Conservation (phyloP, 2,329 filamentous ascomycete species). For the Ceratocystis cacaofunesta region DNA sequence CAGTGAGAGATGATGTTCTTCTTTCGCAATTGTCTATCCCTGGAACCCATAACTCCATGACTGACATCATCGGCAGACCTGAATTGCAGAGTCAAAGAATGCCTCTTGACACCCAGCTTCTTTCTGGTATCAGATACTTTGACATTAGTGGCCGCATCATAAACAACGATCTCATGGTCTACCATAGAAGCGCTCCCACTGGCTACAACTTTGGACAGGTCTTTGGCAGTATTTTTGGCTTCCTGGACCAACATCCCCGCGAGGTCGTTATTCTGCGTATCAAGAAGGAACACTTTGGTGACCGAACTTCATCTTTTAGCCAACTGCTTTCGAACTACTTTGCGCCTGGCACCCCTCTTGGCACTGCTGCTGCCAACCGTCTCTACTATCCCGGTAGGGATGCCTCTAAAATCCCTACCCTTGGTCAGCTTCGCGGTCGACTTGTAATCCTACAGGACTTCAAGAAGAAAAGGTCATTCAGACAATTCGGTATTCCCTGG, state of each 20-base stretch:
- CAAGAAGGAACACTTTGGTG: neutral
- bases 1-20: constrained; percentile 27
- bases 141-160: constrained; percentile 33
- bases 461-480: constrained; percentile 8
- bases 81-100: too few species aligned
- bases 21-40: constrained; percentile 34
- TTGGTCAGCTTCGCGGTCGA: constrained; percentile 31
- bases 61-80: constrained; percentile 29
- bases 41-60: constrained; percentile 40
- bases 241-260: constrained; percentile 25
- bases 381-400: constrained; percentile 24
- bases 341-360: constrained; percentile 24
- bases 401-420: constrained; percentile 22
- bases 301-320: constrained; percentile 25
- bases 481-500: constrained; percentile 25
- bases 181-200: constrained; percentile 32
- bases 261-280: neutral
- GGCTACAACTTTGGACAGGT: constrained; percentile 31
- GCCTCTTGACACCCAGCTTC: constrained; percentile 28
- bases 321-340: constrained; percentile 30
- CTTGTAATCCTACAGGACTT: constrained; percentile 35
- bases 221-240: constrained; percentile 28
- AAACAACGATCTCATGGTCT: constrained; percentile 31
- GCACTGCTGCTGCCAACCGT: constrained; percentile 24
- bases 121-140: constrained; percentile 34